A percentile compares a stretch with the other conserved stretches of the same genome.
Conservation (phyloP, 2,329 filamentous ascomycete genomes). For the Amauroascus niger region DNA sequence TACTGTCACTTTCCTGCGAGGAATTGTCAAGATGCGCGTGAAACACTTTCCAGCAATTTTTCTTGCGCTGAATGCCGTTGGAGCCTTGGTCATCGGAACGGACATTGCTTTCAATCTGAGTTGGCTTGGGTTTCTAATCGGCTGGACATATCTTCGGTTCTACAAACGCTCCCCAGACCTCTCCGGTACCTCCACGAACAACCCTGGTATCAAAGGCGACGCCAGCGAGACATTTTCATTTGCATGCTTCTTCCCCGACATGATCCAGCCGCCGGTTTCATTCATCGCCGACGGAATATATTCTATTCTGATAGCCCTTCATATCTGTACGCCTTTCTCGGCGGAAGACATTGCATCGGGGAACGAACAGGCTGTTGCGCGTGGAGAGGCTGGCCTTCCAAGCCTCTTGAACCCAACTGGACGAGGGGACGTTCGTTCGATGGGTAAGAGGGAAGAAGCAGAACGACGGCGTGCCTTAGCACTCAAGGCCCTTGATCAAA, state of each 20-base stretch:
- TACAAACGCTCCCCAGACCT: conserved; percentile 60
- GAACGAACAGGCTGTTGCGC: conserved; percentile 59
- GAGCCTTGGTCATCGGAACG: conserved; percentile 55
- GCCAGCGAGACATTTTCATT: conserved; percentile 95
- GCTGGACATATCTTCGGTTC: conserved; percentile 95
- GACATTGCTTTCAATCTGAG: conserved; percentile 71
- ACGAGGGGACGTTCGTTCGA: conserved; percentile 37
- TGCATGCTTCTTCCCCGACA: conserved; percentile 85
- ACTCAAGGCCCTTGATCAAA: conserved; percentile 82
- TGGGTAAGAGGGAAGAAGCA: conserved; percentile 74
- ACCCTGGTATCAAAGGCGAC: conserved; percentile 63
- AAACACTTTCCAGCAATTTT: conserved; percentile 69
- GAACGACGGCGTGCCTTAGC: conserved; percentile 82
- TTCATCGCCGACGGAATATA: conserved; percentile 67
- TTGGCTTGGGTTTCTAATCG: conserved; percentile 70
- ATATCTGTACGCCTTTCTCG: conserved; percentile 76
- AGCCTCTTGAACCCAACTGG: conserved; percentile 46
- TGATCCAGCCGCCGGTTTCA: conserved; percentile 66
- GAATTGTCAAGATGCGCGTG: conserved; percentile 79
- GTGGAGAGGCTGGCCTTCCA: conserved; percentile 52
- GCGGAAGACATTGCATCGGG: conserved; percentile 66
- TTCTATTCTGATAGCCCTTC: conserved; percentile 60
- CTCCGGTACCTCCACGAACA: conserved; percentile 45
- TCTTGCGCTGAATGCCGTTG: conserved; percentile 59
- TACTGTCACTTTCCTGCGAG: conserved; percentile 86